A percentile compares a stretch with the other conserved stretches of the same genome.
These are phyloP conservation scores for Colletotrichum paranaense DNA, from an alignment of 2,329 filamentous ascomycete genomes.

Conservation along the genomic window DNA sequence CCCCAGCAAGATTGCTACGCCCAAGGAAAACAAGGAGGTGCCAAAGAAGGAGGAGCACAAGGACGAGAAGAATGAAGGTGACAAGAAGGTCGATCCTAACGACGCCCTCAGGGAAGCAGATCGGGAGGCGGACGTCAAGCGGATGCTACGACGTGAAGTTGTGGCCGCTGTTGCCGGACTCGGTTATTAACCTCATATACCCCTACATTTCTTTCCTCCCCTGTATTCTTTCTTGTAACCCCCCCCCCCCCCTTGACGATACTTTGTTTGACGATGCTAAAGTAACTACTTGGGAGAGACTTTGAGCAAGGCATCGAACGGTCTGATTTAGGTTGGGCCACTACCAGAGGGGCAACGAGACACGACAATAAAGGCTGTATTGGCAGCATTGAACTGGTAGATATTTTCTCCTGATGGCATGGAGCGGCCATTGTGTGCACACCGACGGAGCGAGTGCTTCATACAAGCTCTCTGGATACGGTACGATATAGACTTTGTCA, in stretches of 20 bases:
- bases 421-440: not conserved
- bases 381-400: not conserved
- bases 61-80: conserved; percentile 15
- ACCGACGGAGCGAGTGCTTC: not conserved
- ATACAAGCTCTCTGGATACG: not conserved
- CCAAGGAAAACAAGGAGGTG: conserved; percentile 3
- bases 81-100: conserved; percentile 34
- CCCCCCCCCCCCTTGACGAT: not conserved
- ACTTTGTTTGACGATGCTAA: not conserved
- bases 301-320: not conserved
- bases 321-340: not conserved
- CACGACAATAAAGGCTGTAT: conserved; percentile 4
- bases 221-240: conserved; percentile 4
- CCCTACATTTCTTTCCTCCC: not conserved
- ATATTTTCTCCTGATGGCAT: conserved; percentile 7
- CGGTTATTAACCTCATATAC: conserved; percentile 23
- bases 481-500: conserved; percentile 28
- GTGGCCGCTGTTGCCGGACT: conserved; percentile 26
- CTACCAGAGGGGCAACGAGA: conserved; percentile 1
- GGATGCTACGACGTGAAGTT: conserved; percentile 29
- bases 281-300: not conserved
- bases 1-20: conserved; percentile 12
- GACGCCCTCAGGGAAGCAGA: conserved; percentile 31
- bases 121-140: conserved; percentile 15
- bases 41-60: conserved; percentile 11